phyloP scores from a whole-genome alignment of 352 stramenopile genomes.

The Globisporangium viniferum region DNA sequence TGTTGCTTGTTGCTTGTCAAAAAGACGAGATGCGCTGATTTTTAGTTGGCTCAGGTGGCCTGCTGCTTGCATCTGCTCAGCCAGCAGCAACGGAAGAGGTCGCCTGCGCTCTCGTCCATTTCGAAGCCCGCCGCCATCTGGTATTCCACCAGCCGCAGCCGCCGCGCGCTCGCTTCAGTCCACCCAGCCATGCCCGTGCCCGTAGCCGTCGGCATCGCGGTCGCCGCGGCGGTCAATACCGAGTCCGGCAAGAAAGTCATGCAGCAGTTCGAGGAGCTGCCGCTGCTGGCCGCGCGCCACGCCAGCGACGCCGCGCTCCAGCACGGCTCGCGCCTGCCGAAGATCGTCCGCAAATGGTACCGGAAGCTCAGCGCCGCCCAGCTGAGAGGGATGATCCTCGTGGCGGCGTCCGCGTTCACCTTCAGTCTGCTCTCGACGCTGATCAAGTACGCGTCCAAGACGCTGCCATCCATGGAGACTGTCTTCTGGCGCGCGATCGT shows the following conservation, averaged over 20 bases:
- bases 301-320: slow-evolving; percentile 14
- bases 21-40: too few relatives aligned
- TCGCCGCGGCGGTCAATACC: slow-evolving; percentile 8
- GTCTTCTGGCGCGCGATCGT: slow-evolving; percentile 67
- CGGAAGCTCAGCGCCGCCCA: slow-evolving; percentile 11
- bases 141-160: not conserved
- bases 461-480: slow-evolving; percentile 56
- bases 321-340: slow-evolving; percentile 4
- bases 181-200: slow-evolving; percentile 8
- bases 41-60: too few relatives aligned
- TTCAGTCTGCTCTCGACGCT: slow-evolving; percentile 58
- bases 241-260: slow-evolving; percentile 31
- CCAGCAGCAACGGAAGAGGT: not conserved
- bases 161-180: not conserved
- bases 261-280: slow-evolving; percentile 41
- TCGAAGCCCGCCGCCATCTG: not conserved
- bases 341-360: slow-evolving; percentile 12
- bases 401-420: slow-evolving; percentile 50
- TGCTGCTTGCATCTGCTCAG: too few relatives aligned
- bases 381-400: slow-evolving; percentile 35
- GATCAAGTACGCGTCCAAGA: slow-evolving; percentile 48
- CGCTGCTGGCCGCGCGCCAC: slow-evolving; percentile 33
- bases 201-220: slow-evolving; percentile 9
- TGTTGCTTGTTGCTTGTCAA: too few relatives aligned
- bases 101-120: not conserved